Conservation (phyloP, 768 basidiomycete species). For the Leccinum imitatum region DNA sequence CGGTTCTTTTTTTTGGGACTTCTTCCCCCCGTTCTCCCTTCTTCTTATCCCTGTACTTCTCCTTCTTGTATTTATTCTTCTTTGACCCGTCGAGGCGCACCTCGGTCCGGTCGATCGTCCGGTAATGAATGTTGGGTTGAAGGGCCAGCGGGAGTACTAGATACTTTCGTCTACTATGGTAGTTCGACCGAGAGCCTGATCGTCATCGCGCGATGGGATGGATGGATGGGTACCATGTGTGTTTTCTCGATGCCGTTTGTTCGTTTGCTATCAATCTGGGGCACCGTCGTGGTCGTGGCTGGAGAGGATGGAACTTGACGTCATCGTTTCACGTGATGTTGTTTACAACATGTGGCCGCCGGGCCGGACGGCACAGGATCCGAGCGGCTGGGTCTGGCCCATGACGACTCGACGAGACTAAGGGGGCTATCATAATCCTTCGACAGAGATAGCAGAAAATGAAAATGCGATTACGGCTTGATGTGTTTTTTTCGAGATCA, state of each 20-base stretch:
- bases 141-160: not conserved
- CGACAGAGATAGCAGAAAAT: not conserved
- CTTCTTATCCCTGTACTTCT: not conserved
- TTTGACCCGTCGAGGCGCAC: not conserved
- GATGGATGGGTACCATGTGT: not conserved
- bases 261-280: not conserved
- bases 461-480: not conserved
- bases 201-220: not conserved
- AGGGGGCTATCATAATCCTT: not conserved
- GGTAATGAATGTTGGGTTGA: not conserved
- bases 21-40: not conserved
- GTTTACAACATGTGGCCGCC: no score
- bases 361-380: not conserved
- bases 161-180: not conserved
- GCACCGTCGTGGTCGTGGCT: not conserved
- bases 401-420: not conserved
- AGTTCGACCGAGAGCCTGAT: not conserved
- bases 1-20: not conserved
- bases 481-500: not conserved
- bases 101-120: not conserved
- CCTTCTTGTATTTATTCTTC: not conserved
- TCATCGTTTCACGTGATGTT: not conserved
- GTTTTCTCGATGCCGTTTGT: not conserved
- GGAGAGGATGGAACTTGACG: conserved; percentile 2
- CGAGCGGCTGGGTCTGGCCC: not conserved